Base-by-base conservation (phyloP, 2,329 filamentous ascomycete genomes). In the Diaporthe vexans region DNA sequence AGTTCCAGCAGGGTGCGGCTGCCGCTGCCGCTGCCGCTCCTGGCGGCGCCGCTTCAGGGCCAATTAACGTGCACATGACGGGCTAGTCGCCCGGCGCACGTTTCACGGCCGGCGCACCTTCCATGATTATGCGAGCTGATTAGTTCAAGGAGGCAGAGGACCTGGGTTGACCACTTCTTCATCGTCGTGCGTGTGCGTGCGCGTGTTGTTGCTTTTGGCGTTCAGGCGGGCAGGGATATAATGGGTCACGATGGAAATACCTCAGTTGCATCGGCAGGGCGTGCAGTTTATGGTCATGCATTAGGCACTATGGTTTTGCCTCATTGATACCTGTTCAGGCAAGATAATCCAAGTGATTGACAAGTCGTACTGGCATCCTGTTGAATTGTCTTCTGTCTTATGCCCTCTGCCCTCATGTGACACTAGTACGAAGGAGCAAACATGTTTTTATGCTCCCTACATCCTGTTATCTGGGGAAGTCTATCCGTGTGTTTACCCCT, bases 1-100 rank as follows among this genome's bases (percentile, higher is more conserved):
- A 84, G 54, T 84, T 82, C 10, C 69, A 69, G 24, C 82, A 82
- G 56, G 83, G 83, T 52, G 81, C 51, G 9, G 75, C 11, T 26
- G 70, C 57, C 1, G 57, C 4, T 2, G 69, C 56, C 4, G 73
- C 24, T 33, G 61, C 43, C 37, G 69, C 13, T 37, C 10, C 37
- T 13, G 37, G 37, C 10, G 40, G 40, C 40, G 40, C 40, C 40
- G 40, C 10, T 17, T 1, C 40, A 15, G 40, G 61, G 54, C 65
- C 58, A 26, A 72, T 40, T n/a, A 48, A 51, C 24, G 68, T 61
- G 21, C 65, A 65, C 51, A 51, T 51, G 17, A 65, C 54, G 29
- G 73, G 48, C 48, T 74, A 69, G 59, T 24, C 37, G 57, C 26
- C 24, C 65, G 26, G 26, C 67, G 7, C n/a, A 29, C 11, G 63